Evolutionary conservation across 2,329 filamentous ascomycete species (phyloP).

Genomic region (Aureobasidium sp.): DNA sequence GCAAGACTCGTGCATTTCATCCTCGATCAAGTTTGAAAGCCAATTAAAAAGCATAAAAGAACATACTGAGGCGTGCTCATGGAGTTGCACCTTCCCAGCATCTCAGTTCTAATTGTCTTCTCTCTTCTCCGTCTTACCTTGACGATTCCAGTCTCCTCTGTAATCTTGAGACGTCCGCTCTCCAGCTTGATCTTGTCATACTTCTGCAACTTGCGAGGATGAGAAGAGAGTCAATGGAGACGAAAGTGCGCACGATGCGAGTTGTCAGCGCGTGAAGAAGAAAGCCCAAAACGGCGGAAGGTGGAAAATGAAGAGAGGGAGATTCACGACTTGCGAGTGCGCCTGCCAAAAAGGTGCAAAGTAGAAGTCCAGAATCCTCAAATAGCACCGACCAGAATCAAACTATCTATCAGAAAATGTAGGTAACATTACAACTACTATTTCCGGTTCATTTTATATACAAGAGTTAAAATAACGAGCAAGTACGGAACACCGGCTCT

Average conservation of each 20-base stretch:
- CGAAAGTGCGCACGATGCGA: background rate
- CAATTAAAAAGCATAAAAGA: background rate
- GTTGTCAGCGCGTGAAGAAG: too few relatives aligned
- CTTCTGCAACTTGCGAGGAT: background rate
- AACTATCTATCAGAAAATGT: background rate
- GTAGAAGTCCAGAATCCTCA: background rate
- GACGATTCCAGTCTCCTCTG: background rate
- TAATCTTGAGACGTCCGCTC: background rate
- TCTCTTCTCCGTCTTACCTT: background rate
- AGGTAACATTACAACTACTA: background rate
- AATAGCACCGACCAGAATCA: background rate
- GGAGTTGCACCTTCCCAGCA: background rate
- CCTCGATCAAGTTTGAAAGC: background rate
- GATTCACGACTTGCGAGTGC: background rate
- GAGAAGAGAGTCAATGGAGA: background rate
- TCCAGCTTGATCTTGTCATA: background rate
- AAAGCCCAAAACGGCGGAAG: background rate
- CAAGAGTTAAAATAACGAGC: background rate
- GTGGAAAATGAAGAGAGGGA: background rate
- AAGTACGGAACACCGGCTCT: background rate
- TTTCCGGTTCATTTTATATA: background rate
- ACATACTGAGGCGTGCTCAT: background rate
- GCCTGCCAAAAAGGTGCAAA: background rate
- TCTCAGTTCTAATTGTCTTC: background rate
- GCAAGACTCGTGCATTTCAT: background rate